Evolutionary conservation across 305 asterid species (phyloP).

Genomic region (Lippia alba): DNA sequence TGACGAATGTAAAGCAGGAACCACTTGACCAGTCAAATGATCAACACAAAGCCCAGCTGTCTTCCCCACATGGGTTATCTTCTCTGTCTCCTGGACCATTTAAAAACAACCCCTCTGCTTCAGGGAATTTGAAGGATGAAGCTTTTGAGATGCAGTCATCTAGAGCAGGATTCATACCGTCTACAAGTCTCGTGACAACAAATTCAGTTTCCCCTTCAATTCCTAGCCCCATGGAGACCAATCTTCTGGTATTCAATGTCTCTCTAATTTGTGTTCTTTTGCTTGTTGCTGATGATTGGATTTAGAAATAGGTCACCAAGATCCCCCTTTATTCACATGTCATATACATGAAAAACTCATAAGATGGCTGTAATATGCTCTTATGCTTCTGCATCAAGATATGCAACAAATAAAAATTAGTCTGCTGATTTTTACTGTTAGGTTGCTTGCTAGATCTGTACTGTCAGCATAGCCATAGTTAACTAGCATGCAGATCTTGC

Average conservation of each 20-base stretch:
- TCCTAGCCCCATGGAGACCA: conserved; percentile 53
- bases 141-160: conserved; percentile 68
- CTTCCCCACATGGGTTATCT: conserved; percentile 57
- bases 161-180: conserved; percentile 55
- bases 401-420: background rate
- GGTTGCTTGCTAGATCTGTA: conserved; percentile 9
- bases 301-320: conserved; percentile 24
- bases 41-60: conserved; percentile 59
- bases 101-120: conserved; percentile 53
- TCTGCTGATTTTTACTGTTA: conserved; percentile 23
- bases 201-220: conserved; percentile 50
- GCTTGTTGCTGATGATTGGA: conserved; percentile 18
- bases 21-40: conserved; percentile 72
- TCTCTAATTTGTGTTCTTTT: conserved; percentile 23
- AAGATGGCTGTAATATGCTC: conserved; percentile 16
- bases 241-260: conserved; percentile 48
- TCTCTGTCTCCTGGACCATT: conserved; percentile 54
- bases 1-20: conserved; percentile 68
- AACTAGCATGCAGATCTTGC: background rate
- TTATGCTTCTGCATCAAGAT: conserved; percentile 20
- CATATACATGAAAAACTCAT: conserved; percentile 12
- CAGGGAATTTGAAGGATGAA: conserved; percentile 68
- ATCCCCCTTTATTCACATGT: conserved; percentile 21
- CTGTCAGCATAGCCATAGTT: background rate
- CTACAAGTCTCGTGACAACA: conserved; percentile 45